phyloP scores from a whole-genome alignment of 23 red algal species.

The Pyropia yezoensis region DNA sequence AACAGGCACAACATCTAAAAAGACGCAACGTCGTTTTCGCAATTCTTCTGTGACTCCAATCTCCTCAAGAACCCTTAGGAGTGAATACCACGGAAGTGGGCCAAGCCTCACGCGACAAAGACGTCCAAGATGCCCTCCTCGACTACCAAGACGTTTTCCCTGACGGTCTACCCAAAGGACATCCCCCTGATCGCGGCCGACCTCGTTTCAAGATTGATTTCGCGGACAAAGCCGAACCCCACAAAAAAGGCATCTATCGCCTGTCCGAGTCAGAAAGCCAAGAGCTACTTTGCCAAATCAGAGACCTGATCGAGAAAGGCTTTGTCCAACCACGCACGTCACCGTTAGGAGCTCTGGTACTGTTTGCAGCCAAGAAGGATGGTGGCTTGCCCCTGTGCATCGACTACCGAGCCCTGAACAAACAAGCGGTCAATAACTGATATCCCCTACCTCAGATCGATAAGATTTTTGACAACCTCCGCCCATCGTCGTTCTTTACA shows the following conservation, averaged over 20 bases:
- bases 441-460: conserved; percentile 22
- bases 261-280: conserved; percentile 7
- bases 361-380: conserved; percentile 14
- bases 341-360: conserved; percentile 9
- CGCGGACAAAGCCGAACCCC: neutral
- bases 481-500: conserved; percentile 19
- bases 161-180: neutral
- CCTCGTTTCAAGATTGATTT: conserved; percentile 5
- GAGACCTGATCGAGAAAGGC: neutral
- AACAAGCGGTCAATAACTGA: conserved; percentile 20
- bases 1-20: too few species aligned
- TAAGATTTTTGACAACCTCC: conserved; percentile 32
- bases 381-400: conserved; percentile 7
- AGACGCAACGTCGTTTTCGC: too few species aligned
- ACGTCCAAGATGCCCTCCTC: neutral
- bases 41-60: too few species aligned
- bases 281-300: conserved; percentile 14
- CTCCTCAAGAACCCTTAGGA: too few species aligned
- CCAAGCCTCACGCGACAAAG: conserved; percentile 1
- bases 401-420: conserved; percentile 8
- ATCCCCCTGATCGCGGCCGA: conserved; percentile 3
- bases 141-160: conserved; percentile 13
- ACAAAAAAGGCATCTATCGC: conserved; percentile 7
- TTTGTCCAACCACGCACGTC: conserved; percentile 18
- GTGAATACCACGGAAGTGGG: too few species aligned